Evolutionary conservation across 2,329 filamentous ascomycete genomes (phyloP), one percentile per base, ranked within the genome.

Genomic region (Cryphonectria naterciae): DNA sequence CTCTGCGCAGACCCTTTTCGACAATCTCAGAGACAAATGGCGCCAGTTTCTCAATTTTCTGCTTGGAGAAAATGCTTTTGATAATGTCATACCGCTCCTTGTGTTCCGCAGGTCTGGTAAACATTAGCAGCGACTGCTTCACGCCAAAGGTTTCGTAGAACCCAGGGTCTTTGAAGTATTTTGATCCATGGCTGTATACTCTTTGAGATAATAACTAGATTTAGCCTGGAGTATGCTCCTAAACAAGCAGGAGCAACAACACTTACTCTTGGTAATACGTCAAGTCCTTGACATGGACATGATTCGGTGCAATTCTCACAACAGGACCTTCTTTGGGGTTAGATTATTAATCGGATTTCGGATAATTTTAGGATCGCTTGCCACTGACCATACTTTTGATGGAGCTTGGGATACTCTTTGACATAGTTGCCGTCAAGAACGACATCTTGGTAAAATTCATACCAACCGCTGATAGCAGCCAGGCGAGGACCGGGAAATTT

Each of bases 361-460:
- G 13, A 56, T 6, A 11, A 13, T 15, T 28, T 15, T 28, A 15
- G 13, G 15, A 56, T 28, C 52, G 11, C 4, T 32, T 13, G 25
- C 52, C 28, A 32, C 52, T 1, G 32, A 28, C 52, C 52, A 7
- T 56, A 56, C 25, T 56, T 56, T 1, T 32, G 13, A 56, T 56
- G 52, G 4, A 56, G 52, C 11, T 56, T 28, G 4, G 52, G 52
- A 5, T 63, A 63, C 10, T 63, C 60, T 39, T 19, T 63, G 39
- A 63, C 39, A 41, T 63, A 63, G 13, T 63, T 63, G n/a, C 60
- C 60, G 7, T 63, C 60, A 32, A 41, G 60, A 37, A 63, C 10
- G 32, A 63, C 60, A 41, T 63, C 60, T 25, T 63, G 32, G 13
- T 63, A 63, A 35, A 63, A 63, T 17, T 63, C 60, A 22, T 63